Evolutionary conservation across 345 rosid genomes (phyloP).

Genomic region (Corymbia maculata): DNA sequence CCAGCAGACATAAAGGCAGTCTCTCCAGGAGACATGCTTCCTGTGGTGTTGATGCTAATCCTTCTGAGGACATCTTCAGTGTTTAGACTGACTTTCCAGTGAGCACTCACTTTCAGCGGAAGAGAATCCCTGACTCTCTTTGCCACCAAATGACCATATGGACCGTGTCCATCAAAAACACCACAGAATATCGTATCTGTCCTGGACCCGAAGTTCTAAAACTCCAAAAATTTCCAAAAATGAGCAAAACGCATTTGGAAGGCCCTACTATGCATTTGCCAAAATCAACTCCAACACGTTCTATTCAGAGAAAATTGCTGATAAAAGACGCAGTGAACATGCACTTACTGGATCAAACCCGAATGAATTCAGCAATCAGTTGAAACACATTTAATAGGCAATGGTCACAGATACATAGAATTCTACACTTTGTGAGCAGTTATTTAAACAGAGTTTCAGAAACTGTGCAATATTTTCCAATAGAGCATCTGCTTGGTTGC

Average conservation of each 20-base stretch:
- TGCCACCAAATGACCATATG: constrained; percentile 96
- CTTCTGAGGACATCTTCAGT: constrained; percentile 38
- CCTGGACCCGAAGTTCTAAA: constrained; percentile 78
- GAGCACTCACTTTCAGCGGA: constrained; percentile 70
- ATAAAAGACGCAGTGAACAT: background rate
- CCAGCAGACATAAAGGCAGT: constrained; percentile 47
- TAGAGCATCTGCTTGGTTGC: background rate
- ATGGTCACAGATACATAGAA: background rate
- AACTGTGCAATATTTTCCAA: background rate
- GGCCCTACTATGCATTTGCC: background rate
- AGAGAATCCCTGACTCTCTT: constrained; percentile 90
- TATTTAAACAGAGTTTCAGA: background rate
- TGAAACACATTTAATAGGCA: background rate
- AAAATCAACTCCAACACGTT: background rate
- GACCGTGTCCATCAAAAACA: constrained; percentile 99
- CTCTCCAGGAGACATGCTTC: constrained; percentile 48
- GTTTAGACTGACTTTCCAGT: constrained; percentile 65
- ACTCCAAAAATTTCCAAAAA: background rate
- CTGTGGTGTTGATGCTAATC: constrained; percentile 38
- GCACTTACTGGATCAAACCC: background rate
- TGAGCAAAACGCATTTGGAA: background rate
- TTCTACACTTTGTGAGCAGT: background rate
- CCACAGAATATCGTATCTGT: constrained; percentile 89
- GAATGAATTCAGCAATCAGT: background rate
- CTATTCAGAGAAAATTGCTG: background rate